Evolutionary conservation across 345 rosid species (phyloP), one percentile per base, ranked within the genome.

Genomic region (Salix arbutifolia): DNA sequence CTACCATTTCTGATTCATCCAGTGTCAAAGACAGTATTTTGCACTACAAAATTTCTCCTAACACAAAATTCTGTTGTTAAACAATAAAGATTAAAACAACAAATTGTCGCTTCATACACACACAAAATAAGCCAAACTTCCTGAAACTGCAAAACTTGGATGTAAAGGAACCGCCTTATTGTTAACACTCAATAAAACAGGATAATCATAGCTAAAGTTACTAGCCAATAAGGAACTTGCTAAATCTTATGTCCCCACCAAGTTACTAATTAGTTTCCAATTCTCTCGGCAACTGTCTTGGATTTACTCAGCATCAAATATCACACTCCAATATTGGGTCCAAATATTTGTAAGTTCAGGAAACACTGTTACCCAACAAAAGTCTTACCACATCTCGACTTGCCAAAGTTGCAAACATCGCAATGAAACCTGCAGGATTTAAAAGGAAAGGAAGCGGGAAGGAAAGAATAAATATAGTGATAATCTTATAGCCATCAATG

Each of bases 311-410:
- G 28, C 17, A 12, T 56, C 38, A 42, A 69, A 52, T 56, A 42
- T n/a, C 44, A 73, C 74, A 60, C 37, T 23, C 25, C 4, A 60
- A 26, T 33, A 60, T 52, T 56, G n/a, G 38, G 38, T 26, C 14
- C 35, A 61, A 19, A 58, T 58, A n/a, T 9, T n/a, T 58, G 26
- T 3, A 23, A 58, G 28, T n/a, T 23, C 64, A 65, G 21, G 14
- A 28, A 26, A 26, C 10, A 72, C 1, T 19, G 25, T 19, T 4
- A 72, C 8, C 9, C 7, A 17, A 37, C 21, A 48, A 37, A 73
- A 70, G 62, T 75, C 86, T 87, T 88, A 94, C 97, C 97, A 93
- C 97, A 83, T 95, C 99, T 84, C 98, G 91, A 81, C 91, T 93
- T 50, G 99, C 97, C 83, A 95, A 80, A 68, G 99, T 95, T 80